These are phyloP conservation scores for Blastobotrys elegans DNA, from an alignment of 1,139 yeast genomes.

Conservation along the genomic window DNA sequence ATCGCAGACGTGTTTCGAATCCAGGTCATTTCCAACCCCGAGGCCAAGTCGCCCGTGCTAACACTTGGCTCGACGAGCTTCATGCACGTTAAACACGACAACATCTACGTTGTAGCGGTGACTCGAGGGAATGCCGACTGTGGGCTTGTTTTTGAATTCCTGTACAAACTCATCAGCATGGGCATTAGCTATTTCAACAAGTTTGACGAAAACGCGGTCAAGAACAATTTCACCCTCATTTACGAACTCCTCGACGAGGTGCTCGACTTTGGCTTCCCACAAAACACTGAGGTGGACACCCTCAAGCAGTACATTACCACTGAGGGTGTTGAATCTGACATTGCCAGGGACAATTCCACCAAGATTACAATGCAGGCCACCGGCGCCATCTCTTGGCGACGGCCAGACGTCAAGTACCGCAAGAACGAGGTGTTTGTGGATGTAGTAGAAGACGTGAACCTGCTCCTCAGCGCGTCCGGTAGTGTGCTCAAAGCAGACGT, in stretches of 20 bases:
- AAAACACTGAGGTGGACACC: slow-evolving; percentile 54
- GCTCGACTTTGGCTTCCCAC: slow-evolving; percentile 79
- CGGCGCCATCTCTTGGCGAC: slow-evolving; percentile 62
- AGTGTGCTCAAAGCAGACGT: slow-evolving; percentile 66
- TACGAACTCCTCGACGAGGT: slow-evolving; percentile 77
- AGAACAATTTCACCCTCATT: slow-evolving; percentile 59
- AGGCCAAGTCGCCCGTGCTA: slow-evolving; percentile 54
- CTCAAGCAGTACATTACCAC: slow-evolving; percentile 40
- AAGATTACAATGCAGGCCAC: slow-evolving; percentile 39
- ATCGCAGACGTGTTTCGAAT: slow-evolving; percentile 88
- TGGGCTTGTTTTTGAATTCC: slow-evolving; percentile 70
- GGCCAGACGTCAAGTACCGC: slow-evolving; percentile 66
- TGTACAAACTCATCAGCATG: slow-evolving; percentile 53
- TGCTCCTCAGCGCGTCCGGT: slow-evolving; percentile 48
- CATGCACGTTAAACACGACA: slow-evolving; percentile 65
- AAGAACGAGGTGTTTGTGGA: slow-evolving; percentile 77
- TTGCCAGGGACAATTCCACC: slow-evolving; percentile 25
- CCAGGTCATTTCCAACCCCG: slow-evolving; percentile 70
- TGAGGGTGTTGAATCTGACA: slow-evolving; percentile 27
- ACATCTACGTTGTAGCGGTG: slow-evolving; percentile 79
- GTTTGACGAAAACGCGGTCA: slow-evolving; percentile 45
- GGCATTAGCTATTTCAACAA: slow-evolving; percentile 37
- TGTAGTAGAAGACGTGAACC: slow-evolving; percentile 68
- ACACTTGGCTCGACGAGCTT: slow-evolving; percentile 93
- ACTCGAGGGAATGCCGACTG: slow-evolving; percentile 87